Percentiles rank a stretch among this genome's conserved stretches.
Conservation (phyloP, 1,284 basidiomycete genomes). For the Boletus calvinii region DNA sequence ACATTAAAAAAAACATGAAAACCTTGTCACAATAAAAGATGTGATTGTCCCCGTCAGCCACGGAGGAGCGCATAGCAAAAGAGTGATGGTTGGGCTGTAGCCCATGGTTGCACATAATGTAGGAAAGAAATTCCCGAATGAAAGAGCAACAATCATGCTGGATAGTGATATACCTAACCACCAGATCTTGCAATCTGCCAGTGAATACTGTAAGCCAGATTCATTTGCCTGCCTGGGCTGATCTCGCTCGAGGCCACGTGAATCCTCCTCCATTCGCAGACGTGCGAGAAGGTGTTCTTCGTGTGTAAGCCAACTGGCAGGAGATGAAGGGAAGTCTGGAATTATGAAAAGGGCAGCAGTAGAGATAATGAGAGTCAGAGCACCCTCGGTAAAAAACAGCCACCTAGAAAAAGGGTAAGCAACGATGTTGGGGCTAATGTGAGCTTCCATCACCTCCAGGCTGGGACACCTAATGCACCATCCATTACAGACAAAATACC, state of each 20-base stretch:
- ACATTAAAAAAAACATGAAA: not conserved
- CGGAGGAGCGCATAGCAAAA: slow-evolving; percentile 62
- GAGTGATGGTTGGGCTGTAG: slow-evolving; percentile 48
- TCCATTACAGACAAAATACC: too few relatives aligned
- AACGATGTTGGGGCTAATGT: not conserved
- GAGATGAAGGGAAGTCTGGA: slow-evolving; percentile 55
- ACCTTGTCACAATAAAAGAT: slow-evolving; percentile 41
- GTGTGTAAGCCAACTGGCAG: slow-evolving; percentile 43
- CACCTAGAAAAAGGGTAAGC: slow-evolving; percentile 15
- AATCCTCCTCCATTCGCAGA: slow-evolving; percentile 58
- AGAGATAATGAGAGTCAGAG: slow-evolving; percentile 48
- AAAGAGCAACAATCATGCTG: slow-evolving; percentile 47
- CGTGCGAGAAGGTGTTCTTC: slow-evolving; percentile 54
- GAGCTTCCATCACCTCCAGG: slow-evolving; percentile 57
- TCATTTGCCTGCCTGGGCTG: slow-evolving; percentile 29
- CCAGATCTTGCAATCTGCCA: slow-evolving; percentile 59
- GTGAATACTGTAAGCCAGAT: slow-evolving; percentile 35
- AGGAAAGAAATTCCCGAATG: slow-evolving; percentile 62
- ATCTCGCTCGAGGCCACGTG: slow-evolving; percentile 43
- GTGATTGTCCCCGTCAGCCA: slow-evolving; percentile 55
- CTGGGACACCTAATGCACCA: slow-evolving; percentile 60
- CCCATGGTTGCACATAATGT: slow-evolving; percentile 54
- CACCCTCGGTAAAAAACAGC: slow-evolving; percentile 39
- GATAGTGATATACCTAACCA: slow-evolving; percentile 49
- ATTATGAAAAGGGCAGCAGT: slow-evolving; percentile 49